Evolutionary conservation across 768 basidiomycete genomes (phyloP).

Genomic region (Amanita polypyramis): DNA sequence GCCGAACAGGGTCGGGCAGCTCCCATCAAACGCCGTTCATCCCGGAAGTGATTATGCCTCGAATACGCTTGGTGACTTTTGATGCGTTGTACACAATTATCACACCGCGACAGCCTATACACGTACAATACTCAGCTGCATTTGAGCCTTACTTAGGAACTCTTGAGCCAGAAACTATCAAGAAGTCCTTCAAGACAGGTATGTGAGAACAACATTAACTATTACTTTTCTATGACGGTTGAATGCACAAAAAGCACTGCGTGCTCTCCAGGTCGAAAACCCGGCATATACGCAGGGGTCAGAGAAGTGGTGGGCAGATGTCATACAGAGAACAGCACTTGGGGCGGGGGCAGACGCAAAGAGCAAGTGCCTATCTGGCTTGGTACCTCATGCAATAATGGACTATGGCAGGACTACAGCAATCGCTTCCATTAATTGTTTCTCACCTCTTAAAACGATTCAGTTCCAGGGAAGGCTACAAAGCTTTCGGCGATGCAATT

Average conservation of each 20-base stretch:
- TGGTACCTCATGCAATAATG: not conserved
- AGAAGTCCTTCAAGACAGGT: constrained; percentile 54
- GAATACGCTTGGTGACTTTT: constrained; percentile 62
- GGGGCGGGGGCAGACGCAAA: constrained; percentile 59
- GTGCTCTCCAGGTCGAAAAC: constrained; percentile 39
- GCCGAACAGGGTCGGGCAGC: not conserved
- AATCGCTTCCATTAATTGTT: constrained; percentile 45
- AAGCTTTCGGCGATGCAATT: constrained; percentile 22
- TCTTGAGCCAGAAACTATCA: constrained; percentile 41
- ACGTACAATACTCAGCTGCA: constrained; percentile 52
- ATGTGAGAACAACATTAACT: constrained; percentile 7
- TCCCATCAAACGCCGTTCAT: not conserved
- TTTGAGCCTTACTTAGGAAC: constrained; percentile 61
- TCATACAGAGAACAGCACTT: constrained; percentile 62
- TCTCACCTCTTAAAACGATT: constrained; percentile 54
- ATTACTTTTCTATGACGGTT: not conserved
- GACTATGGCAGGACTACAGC: constrained; percentile 36
- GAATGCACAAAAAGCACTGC: constrained; percentile 23
- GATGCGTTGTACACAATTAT: constrained; percentile 73
- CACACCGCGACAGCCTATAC: constrained; percentile 54
- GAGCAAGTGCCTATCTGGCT: constrained; percentile 24
- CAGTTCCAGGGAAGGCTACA: constrained; percentile 62
- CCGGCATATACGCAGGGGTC: constrained; percentile 50
- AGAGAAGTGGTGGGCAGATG: constrained; percentile 67
- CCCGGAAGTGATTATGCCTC: constrained; percentile 2